Percentiles rank a stretch among this genome's conserved stretches.
These are phyloP conservation scores for Trichosporon sp. DNA, from an alignment of 1,284 basidiomycete species.

Conservation along the genomic window DNA sequence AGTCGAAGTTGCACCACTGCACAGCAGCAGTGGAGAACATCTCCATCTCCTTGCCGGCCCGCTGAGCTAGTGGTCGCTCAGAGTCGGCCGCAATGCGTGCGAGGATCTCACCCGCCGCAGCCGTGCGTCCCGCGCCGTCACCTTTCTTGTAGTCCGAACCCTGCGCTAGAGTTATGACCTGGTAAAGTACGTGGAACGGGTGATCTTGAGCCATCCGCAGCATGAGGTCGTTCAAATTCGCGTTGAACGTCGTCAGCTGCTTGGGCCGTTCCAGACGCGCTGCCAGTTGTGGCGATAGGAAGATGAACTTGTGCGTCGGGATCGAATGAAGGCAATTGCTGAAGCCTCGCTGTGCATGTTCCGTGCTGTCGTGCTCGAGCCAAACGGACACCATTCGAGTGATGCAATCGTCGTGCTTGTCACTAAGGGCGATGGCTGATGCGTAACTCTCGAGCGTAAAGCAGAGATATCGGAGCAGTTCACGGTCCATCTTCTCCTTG, in stretches of 20 bases:
- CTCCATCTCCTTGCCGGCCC: constrained; percentile 59
- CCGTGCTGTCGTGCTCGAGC: constrained; percentile 61
- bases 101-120: constrained; percentile 68
- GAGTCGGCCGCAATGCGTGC: constrained; percentile 64
- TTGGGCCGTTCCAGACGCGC: constrained; percentile 66
- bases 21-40: constrained; percentile 67
- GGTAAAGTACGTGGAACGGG: constrained; percentile 89
- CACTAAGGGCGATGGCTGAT: constrained; percentile 62
- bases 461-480: constrained; percentile 63
- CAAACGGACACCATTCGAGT: constrained; percentile 85
- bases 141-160: constrained; percentile 1
- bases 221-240: constrained; percentile 63
- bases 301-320: constrained; percentile 85
- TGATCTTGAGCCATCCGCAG: constrained; percentile 79
- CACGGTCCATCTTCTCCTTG: constrained; percentile 59
- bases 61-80: constrained; percentile 58
- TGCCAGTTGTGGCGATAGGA: constrained; percentile 85
- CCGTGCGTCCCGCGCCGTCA: constrained; percentile 53
- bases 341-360: constrained; percentile 56
- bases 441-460: constrained; percentile 81
- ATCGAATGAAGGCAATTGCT: constrained; percentile 51
- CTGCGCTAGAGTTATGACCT: constrained; percentile 64
- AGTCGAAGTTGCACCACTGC: constrained; percentile 58
- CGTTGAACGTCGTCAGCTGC: constrained; percentile 56
- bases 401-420: constrained; percentile 69